Base-by-base conservation (phyloP, 176 grass and related monocot species). In the Rhynchospora pubera region DNA sequence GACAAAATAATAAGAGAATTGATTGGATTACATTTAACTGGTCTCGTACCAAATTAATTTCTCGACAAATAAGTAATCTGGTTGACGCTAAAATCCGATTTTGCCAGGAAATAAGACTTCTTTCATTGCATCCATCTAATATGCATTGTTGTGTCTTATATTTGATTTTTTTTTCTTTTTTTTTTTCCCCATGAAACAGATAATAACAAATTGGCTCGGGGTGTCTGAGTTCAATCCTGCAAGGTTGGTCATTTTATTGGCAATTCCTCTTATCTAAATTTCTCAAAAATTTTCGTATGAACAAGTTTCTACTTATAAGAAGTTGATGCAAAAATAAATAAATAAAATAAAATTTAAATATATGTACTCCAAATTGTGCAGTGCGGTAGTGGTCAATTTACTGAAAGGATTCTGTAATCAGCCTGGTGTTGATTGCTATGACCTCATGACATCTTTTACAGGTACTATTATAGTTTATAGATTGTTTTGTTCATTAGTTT, bases 211-310 rank as follows among this genome's bases (percentile, higher is more conserved):
- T 22, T 10, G 63, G 68, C 67, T 98, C 18, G 87, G 95, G 11
- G 18, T 91, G 9, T 87, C 84, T 24, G 90, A 98, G 80, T 98
- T 94, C 79, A 65, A 94, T 81, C 90, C 92, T 18, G 53, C 57
- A 72, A 69, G 83, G 95, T 94, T 85, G 3, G 82, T 50, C 10
- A 6, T 5, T 52, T 0, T 7, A 6, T 59, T n/a, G 32, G 19
- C 16, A 48, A 0, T 26, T 13, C 3, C 11, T 39, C 2, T 45
- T 47, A 59, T 66, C 62, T 76, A 2, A 11, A 28, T 13, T 30
- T n/a, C 18, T 44, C 4, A 30, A n/a, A 6, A 23, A n/a, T 24
- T 2, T 59, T 83, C 14, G 7, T 51, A 57, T 79, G 43, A 53
- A 53, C 2, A 86, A 8, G 68, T 47, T 42, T 24, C 18, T 66